Percentiles rank a stretch among this genome's conserved stretches.
These are phyloP conservation scores for Chaetomium fimeti DNA, from an alignment of 495 filamentous ascomycete species.

Conservation along the genomic window DNA sequence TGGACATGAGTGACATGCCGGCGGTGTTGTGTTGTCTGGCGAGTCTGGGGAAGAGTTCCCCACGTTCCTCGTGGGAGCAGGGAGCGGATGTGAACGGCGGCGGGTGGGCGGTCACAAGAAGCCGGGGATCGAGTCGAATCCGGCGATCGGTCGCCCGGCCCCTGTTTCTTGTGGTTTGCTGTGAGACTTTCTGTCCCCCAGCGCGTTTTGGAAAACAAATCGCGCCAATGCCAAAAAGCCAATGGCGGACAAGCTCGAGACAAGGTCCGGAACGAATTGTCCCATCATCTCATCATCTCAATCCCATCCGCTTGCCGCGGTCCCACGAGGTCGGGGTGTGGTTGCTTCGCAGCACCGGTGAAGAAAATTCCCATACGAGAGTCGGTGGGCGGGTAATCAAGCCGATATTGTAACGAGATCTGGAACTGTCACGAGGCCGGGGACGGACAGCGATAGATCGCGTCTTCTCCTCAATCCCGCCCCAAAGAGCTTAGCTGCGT, in stretches of 20 bases:
- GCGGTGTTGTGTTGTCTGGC: slow-evolving; percentile 7
- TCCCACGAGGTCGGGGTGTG: slow-evolving; percentile 20
- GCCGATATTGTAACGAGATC: slow-evolving; percentile 24
- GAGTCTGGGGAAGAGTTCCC: not conserved
- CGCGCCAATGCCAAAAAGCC: not conserved
- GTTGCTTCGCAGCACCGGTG: slow-evolving; percentile 28
- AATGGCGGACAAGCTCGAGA: no score
- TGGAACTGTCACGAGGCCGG: slow-evolving; percentile 21
- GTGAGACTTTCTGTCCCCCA: not conserved
- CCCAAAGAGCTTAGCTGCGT: slow-evolving; percentile 17
- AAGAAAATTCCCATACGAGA: slow-evolving; percentile 12
- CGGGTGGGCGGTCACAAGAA: not conserved
- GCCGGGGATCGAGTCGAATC: slow-evolving; percentile 14
- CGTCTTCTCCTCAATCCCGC: not conserved
- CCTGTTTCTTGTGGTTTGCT: slow-evolving; percentile 4
- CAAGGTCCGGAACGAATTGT: not conserved
- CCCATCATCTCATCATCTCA: slow-evolving; percentile 3
- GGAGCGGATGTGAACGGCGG: slow-evolving; percentile 15
- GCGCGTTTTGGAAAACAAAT: not conserved
- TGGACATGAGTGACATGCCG: no score
- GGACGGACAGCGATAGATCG: not conserved
- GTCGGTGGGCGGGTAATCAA: slow-evolving; percentile 19
- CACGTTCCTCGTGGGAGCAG: slow-evolving; percentile 16
- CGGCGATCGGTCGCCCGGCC: slow-evolving; percentile 10
- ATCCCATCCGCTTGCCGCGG: slow-evolving; percentile 11